These are phyloP conservation scores for Pyrus bretschneideri DNA, from an alignment of 306 rosid genomes.

Conservation along the genomic window DNA sequence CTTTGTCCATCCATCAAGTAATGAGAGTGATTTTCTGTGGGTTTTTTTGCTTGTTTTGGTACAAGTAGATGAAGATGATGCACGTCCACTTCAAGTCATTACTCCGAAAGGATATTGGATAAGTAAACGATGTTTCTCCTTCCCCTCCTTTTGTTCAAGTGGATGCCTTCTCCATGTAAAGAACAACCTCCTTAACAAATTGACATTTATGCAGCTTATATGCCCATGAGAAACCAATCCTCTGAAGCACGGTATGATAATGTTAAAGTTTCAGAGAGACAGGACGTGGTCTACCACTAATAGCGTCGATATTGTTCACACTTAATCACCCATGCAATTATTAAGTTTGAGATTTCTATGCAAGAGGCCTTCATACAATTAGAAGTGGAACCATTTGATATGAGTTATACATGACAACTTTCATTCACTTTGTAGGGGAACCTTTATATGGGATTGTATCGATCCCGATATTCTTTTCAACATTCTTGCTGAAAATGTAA, in stretches of 20 bases:
- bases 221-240: background rate
- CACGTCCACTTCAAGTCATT: background rate
- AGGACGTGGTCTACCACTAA: too few relatives aligned
- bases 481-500: too few relatives aligned
- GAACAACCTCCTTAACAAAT: background rate
- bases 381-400: too few relatives aligned
- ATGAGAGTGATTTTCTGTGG: background rate
- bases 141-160: background rate
- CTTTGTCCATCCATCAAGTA: background rate
- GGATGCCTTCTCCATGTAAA: background rate
- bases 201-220: background rate
- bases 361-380: too few relatives aligned
- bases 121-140: background rate
- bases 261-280: too few relatives aligned
- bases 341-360: too few relatives aligned
- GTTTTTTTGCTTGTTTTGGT: background rate
- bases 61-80: background rate
- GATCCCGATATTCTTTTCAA: too few relatives aligned
- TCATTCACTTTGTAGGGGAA: too few relatives aligned
- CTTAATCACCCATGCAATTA: too few relatives aligned
- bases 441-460: too few relatives aligned
- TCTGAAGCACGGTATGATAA: too few relatives aligned
- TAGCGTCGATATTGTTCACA: background rate
- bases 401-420: too few relatives aligned
- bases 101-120: background rate